Evolutionary conservation across 2,329 filamentous ascomycete genomes (phyloP), one percentile per base, ranked within the genome.

Genomic region (Fusarium phyllophilum): DNA sequence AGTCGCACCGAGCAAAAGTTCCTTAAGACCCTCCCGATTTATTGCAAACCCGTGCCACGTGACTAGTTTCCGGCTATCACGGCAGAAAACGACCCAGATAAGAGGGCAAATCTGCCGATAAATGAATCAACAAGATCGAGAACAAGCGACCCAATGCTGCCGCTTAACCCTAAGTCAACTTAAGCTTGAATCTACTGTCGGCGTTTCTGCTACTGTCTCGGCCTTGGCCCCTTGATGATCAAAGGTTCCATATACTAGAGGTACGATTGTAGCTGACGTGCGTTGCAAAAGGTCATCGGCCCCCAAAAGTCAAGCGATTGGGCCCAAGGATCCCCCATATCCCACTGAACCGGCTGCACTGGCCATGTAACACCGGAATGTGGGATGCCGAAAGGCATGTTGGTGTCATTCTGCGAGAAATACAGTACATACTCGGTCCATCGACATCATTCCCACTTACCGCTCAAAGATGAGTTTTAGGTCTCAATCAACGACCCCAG

Each of bases 1-100:
- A 36, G 29, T 56, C 26, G 22, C 36, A 18, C 24, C 29, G 9
- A 69, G 44, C 66, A 69, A 69, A 69, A 69, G 66, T 69, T 69
- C 66, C 66, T 26, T 14, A n/a, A 26, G 22, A 51, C 36, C 38
- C 8, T 44, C 64, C 31, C 38, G 24, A 49, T 68, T 56, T 49
- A 52, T 56, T 49, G 42, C 34, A 36, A 22, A 22, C 24, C 17
- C 26, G 39, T 7, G 31, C 68, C 65, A 69, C 66, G 65, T 46
- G 65, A 44, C 22, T 29, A 7, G 24, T 41, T 45, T 45, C 49
- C 66, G 66, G 66, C 24, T 69, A 55, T 51, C 31, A 48, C 66
- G 66, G 66, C 66, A 69, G 41, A 20, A 55, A 68, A 55, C 13
- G 29, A 8, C 56, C 41, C 26, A 55, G 66, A 69, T 69, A 57